phyloP scores from a whole-genome alignment of 345 rosid species.

The Excoecaria agallocha region DNA sequence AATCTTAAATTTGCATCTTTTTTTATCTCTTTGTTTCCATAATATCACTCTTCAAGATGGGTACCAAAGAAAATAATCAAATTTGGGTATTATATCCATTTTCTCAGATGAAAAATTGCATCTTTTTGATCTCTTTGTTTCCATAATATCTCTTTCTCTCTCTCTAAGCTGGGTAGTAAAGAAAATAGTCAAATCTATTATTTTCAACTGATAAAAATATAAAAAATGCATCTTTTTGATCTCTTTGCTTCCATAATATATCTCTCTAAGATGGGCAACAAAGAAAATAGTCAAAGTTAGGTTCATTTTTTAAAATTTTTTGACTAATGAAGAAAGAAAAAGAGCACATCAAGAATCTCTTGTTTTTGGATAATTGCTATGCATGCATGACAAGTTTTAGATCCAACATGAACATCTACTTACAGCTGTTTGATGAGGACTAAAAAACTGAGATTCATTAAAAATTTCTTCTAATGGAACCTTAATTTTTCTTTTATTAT shows the following conservation, averaged over 20 bases:
- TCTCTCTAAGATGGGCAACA: constrained; percentile 5
- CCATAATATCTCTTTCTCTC: too few relatives aligned
- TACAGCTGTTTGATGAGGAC: constrained; percentile 12
- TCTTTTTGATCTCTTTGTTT: background rate
- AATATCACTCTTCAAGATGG: too few relatives aligned
- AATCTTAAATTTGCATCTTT: too few relatives aligned
- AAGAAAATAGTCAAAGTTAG: background rate
- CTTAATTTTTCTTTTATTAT: background rate
- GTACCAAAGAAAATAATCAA: too few relatives aligned
- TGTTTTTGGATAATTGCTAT: constrained; percentile 24
- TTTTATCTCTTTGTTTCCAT: too few relatives aligned
- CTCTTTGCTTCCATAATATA: background rate
- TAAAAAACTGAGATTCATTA: background rate
- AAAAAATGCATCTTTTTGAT: background rate
- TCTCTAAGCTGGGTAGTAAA: too few relatives aligned
- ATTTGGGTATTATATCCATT: too few relatives aligned
- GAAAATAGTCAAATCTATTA: background rate
- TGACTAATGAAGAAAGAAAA: background rate
- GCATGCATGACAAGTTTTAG: constrained; percentile 38
- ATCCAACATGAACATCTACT: constrained; percentile 31
- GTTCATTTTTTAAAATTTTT: background rate
- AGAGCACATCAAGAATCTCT: constrained; percentile 29
- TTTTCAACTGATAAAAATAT: background rate
- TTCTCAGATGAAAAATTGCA: too few relatives aligned
- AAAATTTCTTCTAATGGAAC: constrained; percentile 15